Evolutionary conservation across 1,284 basidiomycete species (phyloP).

Genomic region (Moniliella sp.): DNA sequence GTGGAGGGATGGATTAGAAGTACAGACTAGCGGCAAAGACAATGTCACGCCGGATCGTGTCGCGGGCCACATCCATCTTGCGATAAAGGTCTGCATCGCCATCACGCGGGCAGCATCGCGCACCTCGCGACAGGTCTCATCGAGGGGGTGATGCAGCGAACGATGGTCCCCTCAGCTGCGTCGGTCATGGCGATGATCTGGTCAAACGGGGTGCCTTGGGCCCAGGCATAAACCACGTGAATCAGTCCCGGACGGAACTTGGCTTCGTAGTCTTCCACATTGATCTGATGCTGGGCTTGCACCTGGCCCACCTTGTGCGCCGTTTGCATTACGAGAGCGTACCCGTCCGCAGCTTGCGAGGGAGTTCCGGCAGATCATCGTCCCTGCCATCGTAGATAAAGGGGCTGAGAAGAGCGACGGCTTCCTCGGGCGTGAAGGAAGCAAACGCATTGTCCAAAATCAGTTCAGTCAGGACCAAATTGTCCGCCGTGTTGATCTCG

Average conservation of each 20-base stretch:
- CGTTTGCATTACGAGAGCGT: constrained; percentile 55
- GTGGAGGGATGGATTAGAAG: constrained; percentile 8
- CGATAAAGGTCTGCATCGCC: constrained; percentile 83
- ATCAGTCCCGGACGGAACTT: constrained; percentile 45
- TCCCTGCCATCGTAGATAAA: constrained; percentile 90
- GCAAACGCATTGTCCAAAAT: constrained; percentile 86
- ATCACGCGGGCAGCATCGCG: constrained; percentile 90
- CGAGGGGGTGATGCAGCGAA: constrained; percentile 84
- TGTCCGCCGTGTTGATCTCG: constrained; percentile 88
- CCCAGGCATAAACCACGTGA: constrained; percentile 96
- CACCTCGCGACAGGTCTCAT: constrained; percentile 91
- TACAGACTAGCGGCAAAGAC: constrained; percentile 28
- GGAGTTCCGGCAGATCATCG: constrained; percentile 41
- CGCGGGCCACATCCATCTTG: constrained; percentile 90
- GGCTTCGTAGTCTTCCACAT: constrained; percentile 30
- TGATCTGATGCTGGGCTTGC: constrained; percentile 48
- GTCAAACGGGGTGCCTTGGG: constrained; percentile 88
- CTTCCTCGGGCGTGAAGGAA: constrained; percentile 73
- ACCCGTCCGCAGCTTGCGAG: constrained; percentile 38
- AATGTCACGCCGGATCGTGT: constrained; percentile 45
- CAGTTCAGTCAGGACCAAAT: constrained; percentile 71
- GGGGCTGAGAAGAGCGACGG: constrained; percentile 82
- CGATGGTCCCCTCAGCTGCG: constrained; percentile 86
- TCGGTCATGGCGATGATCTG: constrained; percentile 82
- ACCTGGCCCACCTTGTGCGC: constrained; percentile 60